phyloP scores from a whole-genome alignment of 306 rosid genomes.

The Arachis stenosperma region DNA sequence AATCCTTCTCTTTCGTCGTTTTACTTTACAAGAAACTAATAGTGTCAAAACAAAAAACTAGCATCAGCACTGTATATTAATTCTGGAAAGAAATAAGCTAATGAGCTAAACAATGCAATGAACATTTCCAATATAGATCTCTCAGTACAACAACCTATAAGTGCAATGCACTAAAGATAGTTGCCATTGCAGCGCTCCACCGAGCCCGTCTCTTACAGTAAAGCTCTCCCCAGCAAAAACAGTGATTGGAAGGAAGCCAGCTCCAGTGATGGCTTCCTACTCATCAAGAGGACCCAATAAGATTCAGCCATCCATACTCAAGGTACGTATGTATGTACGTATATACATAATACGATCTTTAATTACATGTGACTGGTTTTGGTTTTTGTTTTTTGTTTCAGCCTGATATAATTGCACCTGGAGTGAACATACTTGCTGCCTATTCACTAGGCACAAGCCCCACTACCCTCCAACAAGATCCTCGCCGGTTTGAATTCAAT shows the following conservation, averaged over 20 bases:
- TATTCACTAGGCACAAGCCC: neutral
- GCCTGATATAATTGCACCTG: constrained; percentile 39
- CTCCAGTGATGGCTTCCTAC: constrained; percentile 45
- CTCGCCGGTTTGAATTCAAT: neutral
- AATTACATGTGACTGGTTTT: too few species aligned
- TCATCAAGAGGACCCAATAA: constrained; percentile 17
- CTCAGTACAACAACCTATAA: too few species aligned
- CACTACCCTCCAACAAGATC: neutral
- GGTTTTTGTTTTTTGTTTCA: neutral
- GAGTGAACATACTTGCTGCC: constrained; percentile 26
- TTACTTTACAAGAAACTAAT: too few species aligned
- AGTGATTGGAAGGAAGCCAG: constrained; percentile 33
- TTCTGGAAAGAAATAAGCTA: too few species aligned
- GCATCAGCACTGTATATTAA: too few species aligned
- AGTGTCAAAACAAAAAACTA: too few species aligned
- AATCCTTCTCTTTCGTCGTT: too few species aligned
- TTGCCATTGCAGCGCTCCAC: constrained; percentile 29
- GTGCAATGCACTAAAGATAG: neutral
- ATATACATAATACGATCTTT: too few species aligned
- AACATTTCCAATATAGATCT: too few species aligned
- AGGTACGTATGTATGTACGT: constrained; percentile 6
- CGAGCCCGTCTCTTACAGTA: constrained; percentile 21
- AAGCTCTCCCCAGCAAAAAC: constrained; percentile 33
- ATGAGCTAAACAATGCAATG: too few species aligned
- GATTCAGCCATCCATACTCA: constrained; percentile 36